Percentiles rank a stretch among this genome's conserved stretches.
These are phyloP conservation scores for Diatrype stigma DNA, from an alignment of 2,329 filamentous ascomycete species.

Conservation along the genomic window DNA sequence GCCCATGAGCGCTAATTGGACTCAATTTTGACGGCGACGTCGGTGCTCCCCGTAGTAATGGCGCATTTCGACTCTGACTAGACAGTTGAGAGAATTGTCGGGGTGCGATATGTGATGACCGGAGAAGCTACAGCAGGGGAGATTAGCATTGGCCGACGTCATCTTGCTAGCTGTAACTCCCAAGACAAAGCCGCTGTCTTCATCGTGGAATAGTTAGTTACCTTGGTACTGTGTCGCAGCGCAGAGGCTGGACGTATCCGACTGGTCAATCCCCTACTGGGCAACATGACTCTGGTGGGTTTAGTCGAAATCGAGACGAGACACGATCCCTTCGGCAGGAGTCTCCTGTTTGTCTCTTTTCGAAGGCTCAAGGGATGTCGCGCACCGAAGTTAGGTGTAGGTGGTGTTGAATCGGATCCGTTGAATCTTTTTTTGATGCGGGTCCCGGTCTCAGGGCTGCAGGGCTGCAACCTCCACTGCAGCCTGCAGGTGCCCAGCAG, in stretches of 20 bases:
- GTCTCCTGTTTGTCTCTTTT: neutral
- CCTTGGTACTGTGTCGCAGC: slow-evolving; percentile 25
- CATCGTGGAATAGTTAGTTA: no score
- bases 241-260: slow-evolving; percentile 38
- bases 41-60: neutral
- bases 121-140: neutral
- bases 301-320: slow-evolving; percentile 1
- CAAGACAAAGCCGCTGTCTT: no score
- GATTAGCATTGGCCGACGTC: no score
- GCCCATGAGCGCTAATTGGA: slow-evolving; percentile 8
- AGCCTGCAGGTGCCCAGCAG: no score
- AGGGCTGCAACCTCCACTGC: no score
- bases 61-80: neutral
- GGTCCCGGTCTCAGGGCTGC: no score
- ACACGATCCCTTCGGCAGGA: neutral
- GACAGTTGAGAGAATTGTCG: slow-evolving; percentile 18
- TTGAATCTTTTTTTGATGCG: no score
- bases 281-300: slow-evolving; percentile 42
- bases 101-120: neutral
- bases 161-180: no score
- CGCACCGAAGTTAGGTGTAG: no score
- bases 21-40: slow-evolving; percentile 13
- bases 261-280: slow-evolving; percentile 48
- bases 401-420: no score
- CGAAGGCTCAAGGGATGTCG: no score